Conservation (phyloP, 345 rosid genomes). For the Boechera stricta region DNA sequence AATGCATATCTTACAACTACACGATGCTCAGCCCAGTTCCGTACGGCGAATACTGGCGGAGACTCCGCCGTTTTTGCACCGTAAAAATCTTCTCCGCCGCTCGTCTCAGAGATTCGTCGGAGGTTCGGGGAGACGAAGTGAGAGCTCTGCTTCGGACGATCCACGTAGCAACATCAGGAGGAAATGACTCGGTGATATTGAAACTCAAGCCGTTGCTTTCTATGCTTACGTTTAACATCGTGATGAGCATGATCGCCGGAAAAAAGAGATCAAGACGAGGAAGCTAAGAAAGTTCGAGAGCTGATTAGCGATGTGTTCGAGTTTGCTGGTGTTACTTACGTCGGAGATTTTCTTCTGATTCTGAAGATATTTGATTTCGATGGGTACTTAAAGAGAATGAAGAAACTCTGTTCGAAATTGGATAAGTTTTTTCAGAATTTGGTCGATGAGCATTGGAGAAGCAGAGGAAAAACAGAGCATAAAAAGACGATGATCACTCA, state of each 20-base stretch:
- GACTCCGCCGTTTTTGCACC: slow-evolving; percentile 52
- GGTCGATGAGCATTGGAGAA: slow-evolving; percentile 49
- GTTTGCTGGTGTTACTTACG: slow-evolving; percentile 40
- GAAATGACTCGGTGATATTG: not conserved
- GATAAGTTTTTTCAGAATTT: slow-evolving; percentile 53
- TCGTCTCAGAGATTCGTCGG: slow-evolving; percentile 35
- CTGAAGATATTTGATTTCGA: slow-evolving; percentile 46
- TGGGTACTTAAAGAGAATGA: slow-evolving; percentile 39
- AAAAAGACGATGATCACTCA: slow-evolving; percentile 53
- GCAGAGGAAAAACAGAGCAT: slow-evolving; percentile 11
- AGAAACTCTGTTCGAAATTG: slow-evolving; percentile 14
- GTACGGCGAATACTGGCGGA: slow-evolving; percentile 62
- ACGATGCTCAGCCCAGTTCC: slow-evolving; percentile 38
- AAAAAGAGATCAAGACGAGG: slow-evolving; percentile 43
- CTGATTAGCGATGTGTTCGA: slow-evolving; percentile 39
- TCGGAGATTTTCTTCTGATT: slow-evolving; percentile 52
- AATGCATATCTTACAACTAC: slow-evolving; percentile 46
- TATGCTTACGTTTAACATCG: slow-evolving; percentile 42
- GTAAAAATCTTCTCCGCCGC: slow-evolving; percentile 45
- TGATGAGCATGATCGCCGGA: slow-evolving; percentile 51
- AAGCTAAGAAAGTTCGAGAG: slow-evolving; percentile 45
- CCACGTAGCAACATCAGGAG: slow-evolving; percentile 1
- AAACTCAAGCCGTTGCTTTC: slow-evolving; percentile 28
- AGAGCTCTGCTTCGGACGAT: slow-evolving; percentile 24
- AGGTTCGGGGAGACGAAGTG: slow-evolving; percentile 46